Evolutionary conservation across 148 eudicot species (phyloP).

Genomic region (Chenopodium formosanum): DNA sequence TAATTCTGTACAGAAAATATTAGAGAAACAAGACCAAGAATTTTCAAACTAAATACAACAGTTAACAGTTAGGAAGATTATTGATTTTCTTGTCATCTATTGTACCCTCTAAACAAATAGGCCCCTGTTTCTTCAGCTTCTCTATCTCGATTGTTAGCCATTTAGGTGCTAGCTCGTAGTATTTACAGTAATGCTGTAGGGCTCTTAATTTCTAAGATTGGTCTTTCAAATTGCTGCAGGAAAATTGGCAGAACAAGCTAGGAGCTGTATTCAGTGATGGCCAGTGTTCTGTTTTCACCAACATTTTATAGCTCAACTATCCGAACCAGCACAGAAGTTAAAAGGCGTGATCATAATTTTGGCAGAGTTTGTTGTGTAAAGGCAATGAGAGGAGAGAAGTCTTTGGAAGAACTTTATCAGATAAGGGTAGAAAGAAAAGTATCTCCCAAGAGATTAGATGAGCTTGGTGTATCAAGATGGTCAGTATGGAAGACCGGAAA

Average conservation of each 20-base stretch:
- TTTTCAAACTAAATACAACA: too few relatives aligned
- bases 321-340: constrained; percentile 22
- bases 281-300: constrained; percentile 42
- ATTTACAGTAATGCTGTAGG: too few relatives aligned
- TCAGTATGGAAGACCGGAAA: constrained; percentile 92
- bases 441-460: constrained; percentile 54
- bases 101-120: too few relatives aligned
- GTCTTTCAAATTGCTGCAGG: constrained; percentile 14
- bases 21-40: too few relatives aligned
- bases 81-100: too few relatives aligned
- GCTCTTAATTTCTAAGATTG: not conserved
- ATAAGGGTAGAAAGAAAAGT: constrained; percentile 73
- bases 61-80: too few relatives aligned
- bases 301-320: constrained; percentile 35
- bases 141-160: too few relatives aligned
- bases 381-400: constrained; percentile 58
- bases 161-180: too few relatives aligned
- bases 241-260: not conserved
- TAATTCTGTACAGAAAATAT: too few relatives aligned
- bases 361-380: constrained; percentile 28
- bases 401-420: constrained; percentile 79
- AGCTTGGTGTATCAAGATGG: constrained; percentile 78
- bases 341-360: not conserved
- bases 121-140: too few relatives aligned
- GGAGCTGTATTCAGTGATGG: constrained; percentile 39